These are phyloP conservation scores for Sesbania bispinosa DNA, from an alignment of 306 rosid genomes.

Conservation along the genomic window DNA sequence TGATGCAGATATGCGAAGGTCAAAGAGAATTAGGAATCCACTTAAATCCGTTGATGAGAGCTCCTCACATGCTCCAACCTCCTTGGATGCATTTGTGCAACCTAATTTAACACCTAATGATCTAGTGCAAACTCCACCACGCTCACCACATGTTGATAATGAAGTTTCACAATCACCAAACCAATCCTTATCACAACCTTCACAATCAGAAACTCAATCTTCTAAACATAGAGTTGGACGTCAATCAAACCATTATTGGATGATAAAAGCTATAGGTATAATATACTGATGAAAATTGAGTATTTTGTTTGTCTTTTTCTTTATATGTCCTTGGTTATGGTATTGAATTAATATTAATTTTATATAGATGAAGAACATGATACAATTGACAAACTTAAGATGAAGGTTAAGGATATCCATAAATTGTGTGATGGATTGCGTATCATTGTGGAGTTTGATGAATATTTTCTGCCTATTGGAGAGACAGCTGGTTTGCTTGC, in stretches of 20 bases:
- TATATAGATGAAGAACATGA: neutral
- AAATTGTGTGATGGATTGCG: neutral
- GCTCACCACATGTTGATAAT: neutral
- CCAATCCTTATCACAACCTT: too few species aligned
- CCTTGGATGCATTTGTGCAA: neutral
- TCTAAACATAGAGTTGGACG: neutral
- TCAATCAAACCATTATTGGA: neutral
- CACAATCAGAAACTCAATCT: too few species aligned
- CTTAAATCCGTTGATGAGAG: too few species aligned
- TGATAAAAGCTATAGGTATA: neutral
- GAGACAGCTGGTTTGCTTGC: neutral
- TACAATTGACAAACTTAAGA: neutral
- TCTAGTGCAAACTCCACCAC: too few species aligned
- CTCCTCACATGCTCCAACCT: neutral
- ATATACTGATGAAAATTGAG: neutral
- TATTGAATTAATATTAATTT: neutral
- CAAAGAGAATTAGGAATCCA: neutral
- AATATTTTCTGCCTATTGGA: neutral
- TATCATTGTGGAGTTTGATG: neutral
- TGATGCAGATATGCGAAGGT: neutral
- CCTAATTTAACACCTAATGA: neutral
- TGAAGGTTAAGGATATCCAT: neutral
- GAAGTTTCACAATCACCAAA: neutral
- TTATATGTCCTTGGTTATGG: neutral
- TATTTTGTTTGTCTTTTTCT: neutral